Conservation (phyloP, 2,329 filamentous ascomycete species). For the Microcyclospora pomicola region DNA sequence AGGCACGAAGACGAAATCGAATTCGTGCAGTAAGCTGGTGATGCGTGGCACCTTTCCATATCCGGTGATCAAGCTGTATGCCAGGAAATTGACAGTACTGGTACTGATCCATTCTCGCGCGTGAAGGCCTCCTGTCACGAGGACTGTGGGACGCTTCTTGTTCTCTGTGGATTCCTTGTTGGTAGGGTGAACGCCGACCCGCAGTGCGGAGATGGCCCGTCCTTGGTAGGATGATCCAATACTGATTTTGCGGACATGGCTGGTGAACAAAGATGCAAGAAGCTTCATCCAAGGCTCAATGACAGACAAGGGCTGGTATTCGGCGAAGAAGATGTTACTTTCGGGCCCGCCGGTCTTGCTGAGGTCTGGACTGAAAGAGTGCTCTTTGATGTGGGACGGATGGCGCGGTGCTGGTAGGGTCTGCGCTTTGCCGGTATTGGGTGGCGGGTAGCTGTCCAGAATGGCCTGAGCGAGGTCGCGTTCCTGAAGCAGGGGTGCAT, state of each 20-base stretch:
- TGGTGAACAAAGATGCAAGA: constrained; percentile 78
- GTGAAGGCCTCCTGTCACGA: constrained; percentile 77
- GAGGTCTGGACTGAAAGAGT: constrained; percentile 15
- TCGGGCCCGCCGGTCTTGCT: constrained; percentile 24
- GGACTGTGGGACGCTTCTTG: constrained; percentile 55
- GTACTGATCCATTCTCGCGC: constrained; percentile 94
- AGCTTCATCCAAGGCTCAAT: constrained; percentile 86
- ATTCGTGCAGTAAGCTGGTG: constrained; percentile 65
- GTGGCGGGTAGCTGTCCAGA: constrained; percentile 56
- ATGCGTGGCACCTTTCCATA: constrained; percentile 61
- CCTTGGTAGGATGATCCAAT: constrained; percentile 83
- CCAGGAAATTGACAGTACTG: constrained; percentile 79
- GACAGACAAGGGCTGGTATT: constrained; percentile 80
- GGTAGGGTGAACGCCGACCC: constrained; percentile 51
- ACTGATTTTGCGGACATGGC: constrained; percentile 56
- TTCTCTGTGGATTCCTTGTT: constrained; percentile 32
- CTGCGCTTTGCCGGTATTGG: constrained; percentile 2
- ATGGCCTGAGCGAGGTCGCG: constrained; percentile 55
- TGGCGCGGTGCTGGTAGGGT: constrained; percentile 1
- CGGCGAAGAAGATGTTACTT: constrained; percentile 68
- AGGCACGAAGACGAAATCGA: constrained; percentile 79
- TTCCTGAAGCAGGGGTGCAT: constrained; percentile 66
- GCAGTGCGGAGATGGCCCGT: constrained; percentile 69
- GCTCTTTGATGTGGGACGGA: constrained; percentile 1
- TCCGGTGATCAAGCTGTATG: constrained; percentile 72